A percentile compares a stretch with the other conserved stretches of the same genome.
phyloP scores from a whole-genome alignment of 768 basidiomycete genomes.

The Tricholoma furcatifolium region DNA sequence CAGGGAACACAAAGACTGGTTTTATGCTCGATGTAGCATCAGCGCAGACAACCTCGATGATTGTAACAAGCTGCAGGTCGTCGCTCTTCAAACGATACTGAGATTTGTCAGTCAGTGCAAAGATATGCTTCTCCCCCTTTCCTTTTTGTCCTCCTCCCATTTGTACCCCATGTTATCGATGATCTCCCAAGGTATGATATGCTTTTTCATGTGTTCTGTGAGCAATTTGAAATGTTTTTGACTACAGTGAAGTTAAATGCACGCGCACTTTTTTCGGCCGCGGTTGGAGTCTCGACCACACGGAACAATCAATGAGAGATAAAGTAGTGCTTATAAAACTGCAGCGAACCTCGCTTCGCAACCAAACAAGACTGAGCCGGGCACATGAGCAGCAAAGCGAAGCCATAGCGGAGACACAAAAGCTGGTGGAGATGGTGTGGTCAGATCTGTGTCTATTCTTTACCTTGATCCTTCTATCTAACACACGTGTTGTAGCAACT shows the following conservation, averaged over 20 bases:
- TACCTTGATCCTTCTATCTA: too few relatives aligned
- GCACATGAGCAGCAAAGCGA: too few relatives aligned
- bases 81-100: too few relatives aligned
- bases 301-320: too few relatives aligned
- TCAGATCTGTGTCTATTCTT: too few relatives aligned
- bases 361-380: too few relatives aligned
- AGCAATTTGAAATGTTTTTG: conserved; percentile 24
- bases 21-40: conserved; percentile 28
- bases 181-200: conserved; percentile 28
- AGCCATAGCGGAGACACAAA: too few relatives aligned
- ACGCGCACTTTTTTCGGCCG: conserved; percentile 26
- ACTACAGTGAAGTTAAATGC: conserved; percentile 32
- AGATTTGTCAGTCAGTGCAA: conserved; percentile 4
- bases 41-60: conserved; percentile 39
- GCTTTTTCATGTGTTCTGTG: conserved; percentile 13
- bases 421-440: too few relatives aligned
- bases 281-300: too few relatives aligned
- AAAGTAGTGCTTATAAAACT: too few relatives aligned
- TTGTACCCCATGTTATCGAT: conserved; percentile 33
- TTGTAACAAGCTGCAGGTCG: conserved; percentile 40
- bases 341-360: too few relatives aligned
- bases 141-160: conserved; percentile 27
- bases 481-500: too few relatives aligned
- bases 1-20: conserved; percentile 36
- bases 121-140: conserved; percentile 19